Evolutionary conservation across 495 filamentous ascomycete species (phyloP).

Genomic region (Podospora didyma): DNA sequence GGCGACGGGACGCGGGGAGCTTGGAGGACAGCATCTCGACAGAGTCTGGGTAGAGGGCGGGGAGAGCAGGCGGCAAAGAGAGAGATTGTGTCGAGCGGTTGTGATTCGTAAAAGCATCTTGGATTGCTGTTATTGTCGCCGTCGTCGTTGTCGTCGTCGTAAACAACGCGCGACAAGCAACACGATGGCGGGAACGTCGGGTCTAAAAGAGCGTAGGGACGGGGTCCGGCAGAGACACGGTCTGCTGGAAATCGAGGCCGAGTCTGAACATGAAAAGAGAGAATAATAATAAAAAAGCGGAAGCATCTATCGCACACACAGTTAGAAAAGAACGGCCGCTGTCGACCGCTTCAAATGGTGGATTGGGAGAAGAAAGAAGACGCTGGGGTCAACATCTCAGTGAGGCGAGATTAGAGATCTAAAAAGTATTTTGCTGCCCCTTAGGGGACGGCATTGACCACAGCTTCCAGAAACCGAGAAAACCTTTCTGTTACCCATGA

Average conservation of each 20-base stretch:
- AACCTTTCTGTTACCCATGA: no score
- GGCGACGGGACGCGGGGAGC: background rate
- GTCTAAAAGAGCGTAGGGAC: background rate
- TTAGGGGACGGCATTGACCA: no score
- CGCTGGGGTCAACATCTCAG: no score
- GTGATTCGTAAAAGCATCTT: constrained; percentile 28
- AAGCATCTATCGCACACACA: background rate
- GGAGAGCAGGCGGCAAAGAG: constrained; percentile 17
- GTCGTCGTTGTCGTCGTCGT: no score
- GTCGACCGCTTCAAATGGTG: background rate
- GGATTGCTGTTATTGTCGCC: no score
- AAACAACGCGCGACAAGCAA: no score
- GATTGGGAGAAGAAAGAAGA: no score
- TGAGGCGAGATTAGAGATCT: no score
- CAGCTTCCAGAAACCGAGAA: no score
- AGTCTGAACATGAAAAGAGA: constrained; percentile 17
- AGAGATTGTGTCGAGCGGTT: constrained; percentile 14
- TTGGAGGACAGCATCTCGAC: constrained; percentile 10
- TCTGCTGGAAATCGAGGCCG: background rate
- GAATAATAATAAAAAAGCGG: background rate
- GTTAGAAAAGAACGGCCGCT: background rate
- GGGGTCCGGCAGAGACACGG: background rate
- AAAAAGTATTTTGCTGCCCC: no score
- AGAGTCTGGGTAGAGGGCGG: constrained; percentile 1
- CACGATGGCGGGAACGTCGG: background rate